Conservation (phyloP, 2,329 filamentous ascomycete genomes). For the Thielaviopsis ethacetica region DNA sequence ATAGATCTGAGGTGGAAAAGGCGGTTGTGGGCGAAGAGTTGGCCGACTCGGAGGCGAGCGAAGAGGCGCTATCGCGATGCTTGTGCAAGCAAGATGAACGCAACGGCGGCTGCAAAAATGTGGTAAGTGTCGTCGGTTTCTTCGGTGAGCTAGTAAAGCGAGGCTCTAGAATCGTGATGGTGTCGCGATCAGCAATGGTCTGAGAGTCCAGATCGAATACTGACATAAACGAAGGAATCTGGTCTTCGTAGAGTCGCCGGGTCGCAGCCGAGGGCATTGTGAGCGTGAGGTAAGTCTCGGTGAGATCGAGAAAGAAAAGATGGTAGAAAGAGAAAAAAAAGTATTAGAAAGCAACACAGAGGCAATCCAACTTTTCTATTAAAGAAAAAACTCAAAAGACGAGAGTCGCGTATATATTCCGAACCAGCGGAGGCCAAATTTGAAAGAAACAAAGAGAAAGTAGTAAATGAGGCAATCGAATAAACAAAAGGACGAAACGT, state of each 20-base stretch:
- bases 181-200: constrained; percentile 34
- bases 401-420: not conserved
- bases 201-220: constrained; percentile 51
- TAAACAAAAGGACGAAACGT: not conserved
- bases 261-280: constrained; percentile 48
- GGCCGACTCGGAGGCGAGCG: constrained; percentile 64
- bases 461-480: not conserved
- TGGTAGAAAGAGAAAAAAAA: not conserved
- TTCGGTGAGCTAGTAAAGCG: not conserved
- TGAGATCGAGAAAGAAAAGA: not conserved
- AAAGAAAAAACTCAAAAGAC: not conserved
- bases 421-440: not conserved
- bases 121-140: constrained; percentile 13
- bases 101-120: constrained; percentile 24
- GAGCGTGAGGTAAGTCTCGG: not conserved
- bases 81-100: constrained; percentile 41
- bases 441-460: not conserved
- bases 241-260: constrained; percentile 47
- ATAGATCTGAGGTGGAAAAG: constrained; percentile 81
- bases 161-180: constrained; percentile 20
- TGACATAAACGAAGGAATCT: constrained; percentile 62
- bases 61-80: constrained; percentile 63
- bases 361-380: not conserved
- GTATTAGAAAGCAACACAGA: not conserved
- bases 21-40: constrained; percentile 94